Evolutionary conservation across 2,329 filamentous ascomycete genomes (phyloP).

Genomic region (Geosmithia morbida): DNA sequence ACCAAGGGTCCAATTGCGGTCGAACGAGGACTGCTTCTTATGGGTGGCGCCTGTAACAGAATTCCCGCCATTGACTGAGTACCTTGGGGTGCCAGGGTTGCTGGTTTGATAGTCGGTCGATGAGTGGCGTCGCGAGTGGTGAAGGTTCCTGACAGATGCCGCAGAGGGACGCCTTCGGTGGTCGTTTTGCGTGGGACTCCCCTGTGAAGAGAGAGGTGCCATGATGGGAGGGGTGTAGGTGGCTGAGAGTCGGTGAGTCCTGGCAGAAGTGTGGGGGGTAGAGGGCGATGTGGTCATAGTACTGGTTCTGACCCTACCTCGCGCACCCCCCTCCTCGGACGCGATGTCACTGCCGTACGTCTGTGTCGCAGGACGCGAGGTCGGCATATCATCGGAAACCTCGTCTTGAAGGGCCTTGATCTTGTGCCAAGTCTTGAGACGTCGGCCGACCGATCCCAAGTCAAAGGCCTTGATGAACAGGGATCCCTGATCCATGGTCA

Average conservation of each 20-base stretch:
- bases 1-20: slow-evolving; percentile 55
- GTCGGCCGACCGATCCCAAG: slow-evolving; percentile 75
- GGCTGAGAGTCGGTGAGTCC: slow-evolving; percentile 32
- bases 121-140: slow-evolving; percentile 77
- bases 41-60: slow-evolving; percentile 27
- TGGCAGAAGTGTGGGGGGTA: slow-evolving; percentile 30
- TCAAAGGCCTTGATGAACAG: slow-evolving; percentile 94
- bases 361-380: slow-evolving; percentile 36
- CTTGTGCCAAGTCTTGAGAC: slow-evolving; percentile 92
- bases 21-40: slow-evolving; percentile 55
- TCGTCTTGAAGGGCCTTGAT: slow-evolving; percentile 87
- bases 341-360: slow-evolving; percentile 44
- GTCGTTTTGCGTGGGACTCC: slow-evolving; percentile 29
- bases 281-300: slow-evolving; percentile 35
- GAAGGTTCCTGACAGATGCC: slow-evolving; percentile 66
- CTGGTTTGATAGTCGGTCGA: slow-evolving; percentile 57
- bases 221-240: slow-evolving; percentile 32
- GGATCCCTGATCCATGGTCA: slow-evolving; percentile 91
- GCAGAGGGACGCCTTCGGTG: slow-evolving; percentile 57
- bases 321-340: slow-evolving; percentile 32
- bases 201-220: slow-evolving; percentile 20
- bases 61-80: slow-evolving; percentile 27
- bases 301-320: slow-evolving; percentile 39
- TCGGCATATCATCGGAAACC: slow-evolving; percentile 38
- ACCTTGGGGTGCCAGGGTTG: slow-evolving; percentile 17